A percentile compares a stretch with the other conserved stretches of the same genome.
phyloP scores from a whole-genome alignment of 2,329 filamentous ascomycete species.

The Graphilbum sp. region DNA sequence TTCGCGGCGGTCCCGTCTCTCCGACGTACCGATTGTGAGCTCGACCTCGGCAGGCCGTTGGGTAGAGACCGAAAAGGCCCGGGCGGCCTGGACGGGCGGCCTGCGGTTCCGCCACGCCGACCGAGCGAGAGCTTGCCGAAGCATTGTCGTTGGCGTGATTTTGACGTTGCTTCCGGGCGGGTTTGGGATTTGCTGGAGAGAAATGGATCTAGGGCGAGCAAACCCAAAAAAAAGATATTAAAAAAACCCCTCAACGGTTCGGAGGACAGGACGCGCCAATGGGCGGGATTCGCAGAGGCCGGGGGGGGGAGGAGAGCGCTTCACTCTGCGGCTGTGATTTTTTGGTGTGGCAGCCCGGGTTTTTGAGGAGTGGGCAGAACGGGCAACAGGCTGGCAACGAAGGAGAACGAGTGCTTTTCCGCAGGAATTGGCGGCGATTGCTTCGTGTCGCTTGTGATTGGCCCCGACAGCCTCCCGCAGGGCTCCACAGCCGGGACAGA shows the following conservation, averaged over 20 bases:
- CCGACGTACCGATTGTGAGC: constrained; percentile 70
- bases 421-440: constrained; percentile 9
- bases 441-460: constrained; percentile 9
- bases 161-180: neutral
- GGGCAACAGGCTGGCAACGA: constrained; percentile 4
- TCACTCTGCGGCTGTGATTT: too few relatives aligned
- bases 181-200: neutral
- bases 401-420: constrained; percentile 11
- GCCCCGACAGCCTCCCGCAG: neutral
- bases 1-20: too few relatives aligned
- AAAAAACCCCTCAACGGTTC: too few relatives aligned
- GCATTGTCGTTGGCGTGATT: constrained; percentile 26
- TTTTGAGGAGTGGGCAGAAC: constrained; percentile 9
- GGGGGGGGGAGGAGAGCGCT: neutral
- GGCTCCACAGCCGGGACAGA: constrained; percentile 7
- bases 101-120: constrained; percentile 50
- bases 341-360: constrained; percentile 4
- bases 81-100: constrained; percentile 43
- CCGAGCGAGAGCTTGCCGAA: constrained; percentile 51
- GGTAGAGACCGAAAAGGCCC: constrained; percentile 68
- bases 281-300: constrained; percentile 15
- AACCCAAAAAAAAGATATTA: neutral
- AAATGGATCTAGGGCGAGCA: constrained; percentile 8
- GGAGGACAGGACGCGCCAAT: neutral
- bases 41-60: constrained; percentile 81